Evolutionary conservation across 2,329 filamentous ascomycete genomes (phyloP).

Genomic region (Polytolypa hystricis): DNA sequence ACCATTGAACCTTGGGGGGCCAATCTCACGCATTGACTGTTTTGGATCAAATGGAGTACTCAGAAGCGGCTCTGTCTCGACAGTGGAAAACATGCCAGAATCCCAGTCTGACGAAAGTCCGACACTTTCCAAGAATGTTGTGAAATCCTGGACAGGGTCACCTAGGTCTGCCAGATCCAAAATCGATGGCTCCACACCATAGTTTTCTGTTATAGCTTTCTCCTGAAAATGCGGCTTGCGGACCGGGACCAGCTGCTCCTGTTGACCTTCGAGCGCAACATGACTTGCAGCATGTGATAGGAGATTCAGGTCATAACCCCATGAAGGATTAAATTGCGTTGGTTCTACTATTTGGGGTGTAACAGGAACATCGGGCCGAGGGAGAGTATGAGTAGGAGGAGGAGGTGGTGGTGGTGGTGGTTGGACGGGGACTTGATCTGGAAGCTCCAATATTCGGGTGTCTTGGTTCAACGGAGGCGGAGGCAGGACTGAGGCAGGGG

Average conservation of each 20-base stretch:
- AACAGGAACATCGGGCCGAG: slow-evolving; percentile 26
- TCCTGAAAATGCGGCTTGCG: slow-evolving; percentile 27
- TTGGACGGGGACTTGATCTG: slow-evolving; percentile 33
- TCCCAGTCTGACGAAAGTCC: slow-evolving; percentile 40
- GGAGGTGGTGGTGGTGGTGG: too few species aligned
- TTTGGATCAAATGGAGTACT: slow-evolving; percentile 27
- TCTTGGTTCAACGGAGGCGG: slow-evolving; percentile 27
- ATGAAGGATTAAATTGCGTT: slow-evolving; percentile 38
- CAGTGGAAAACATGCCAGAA: slow-evolving; percentile 34
- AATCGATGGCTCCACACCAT: slow-evolving; percentile 34
- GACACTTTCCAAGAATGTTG: slow-evolving; percentile 38
- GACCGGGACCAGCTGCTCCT: slow-evolving; percentile 28
- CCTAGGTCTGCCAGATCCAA: slow-evolving; percentile 36
- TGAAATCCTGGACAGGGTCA: slow-evolving; percentile 40
- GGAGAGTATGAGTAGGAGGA: too few species aligned
- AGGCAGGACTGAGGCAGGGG: slow-evolving; percentile 24
- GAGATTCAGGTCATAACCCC: slow-evolving; percentile 40
- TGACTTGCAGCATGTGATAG: slow-evolving; percentile 39
- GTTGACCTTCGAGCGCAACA: slow-evolving; percentile 37
- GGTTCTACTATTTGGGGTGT: slow-evolving; percentile 32
- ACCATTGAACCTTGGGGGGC: slow-evolving; percentile 25
- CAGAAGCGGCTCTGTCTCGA: slow-evolving; percentile 28
- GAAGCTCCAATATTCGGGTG: slow-evolving; percentile 35
- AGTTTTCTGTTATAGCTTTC: slow-evolving; percentile 30
- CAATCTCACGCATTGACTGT: slow-evolving; percentile 17